Percentiles rank a stretch among this genome's conserved stretches.
phyloP scores from a whole-genome alignment of 345 rosid genomes.

The Lenwebbia sp. region DNA sequence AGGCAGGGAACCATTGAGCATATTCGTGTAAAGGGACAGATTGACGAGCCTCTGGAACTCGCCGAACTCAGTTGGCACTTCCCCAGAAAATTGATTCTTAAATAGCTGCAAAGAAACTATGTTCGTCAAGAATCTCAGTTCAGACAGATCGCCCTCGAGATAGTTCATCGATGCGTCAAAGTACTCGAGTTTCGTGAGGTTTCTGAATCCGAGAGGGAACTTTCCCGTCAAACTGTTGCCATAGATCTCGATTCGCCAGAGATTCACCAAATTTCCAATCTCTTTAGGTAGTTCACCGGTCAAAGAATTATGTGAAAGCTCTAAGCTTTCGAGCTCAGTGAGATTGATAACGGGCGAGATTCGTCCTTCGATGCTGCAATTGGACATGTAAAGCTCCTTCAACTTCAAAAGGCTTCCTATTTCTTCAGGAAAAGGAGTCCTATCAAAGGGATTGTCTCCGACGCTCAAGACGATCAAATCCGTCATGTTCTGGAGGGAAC shows the following conservation, averaged over 20 bases:
- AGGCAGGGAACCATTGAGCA: constrained; percentile 64
- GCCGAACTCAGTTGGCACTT: constrained; percentile 66
- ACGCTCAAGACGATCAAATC: constrained; percentile 41
- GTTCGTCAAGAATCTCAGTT: constrained; percentile 38
- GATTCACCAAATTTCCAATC: constrained; percentile 47
- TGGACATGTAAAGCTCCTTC: constrained; percentile 51
- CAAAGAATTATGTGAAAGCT: constrained; percentile 37
- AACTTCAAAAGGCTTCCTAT: constrained; percentile 37
- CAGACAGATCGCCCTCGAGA: constrained; percentile 59
- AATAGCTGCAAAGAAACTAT: constrained; percentile 55
- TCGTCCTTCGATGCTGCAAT: constrained; percentile 46
- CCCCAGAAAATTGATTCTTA: constrained; percentile 47
- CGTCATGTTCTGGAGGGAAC: constrained; percentile 39
- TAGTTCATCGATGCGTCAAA: constrained; percentile 53
- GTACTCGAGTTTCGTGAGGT: constrained; percentile 40
- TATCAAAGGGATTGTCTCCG: constrained; percentile 55
- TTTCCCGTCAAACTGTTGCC: constrained; percentile 47
- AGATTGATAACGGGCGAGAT: constrained; percentile 53
- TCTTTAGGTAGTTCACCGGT: constrained; percentile 51
- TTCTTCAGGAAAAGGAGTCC: constrained; percentile 34
- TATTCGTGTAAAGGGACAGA: constrained; percentile 61
- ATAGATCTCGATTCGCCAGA: constrained; percentile 66
- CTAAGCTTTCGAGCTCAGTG: constrained; percentile 40
- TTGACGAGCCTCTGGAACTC: constrained; percentile 48
- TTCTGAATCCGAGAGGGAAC: constrained; percentile 57